These are phyloP conservation scores for Phylloporus sp. DNA, from an alignment of 768 basidiomycete species.

Conservation along the genomic window DNA sequence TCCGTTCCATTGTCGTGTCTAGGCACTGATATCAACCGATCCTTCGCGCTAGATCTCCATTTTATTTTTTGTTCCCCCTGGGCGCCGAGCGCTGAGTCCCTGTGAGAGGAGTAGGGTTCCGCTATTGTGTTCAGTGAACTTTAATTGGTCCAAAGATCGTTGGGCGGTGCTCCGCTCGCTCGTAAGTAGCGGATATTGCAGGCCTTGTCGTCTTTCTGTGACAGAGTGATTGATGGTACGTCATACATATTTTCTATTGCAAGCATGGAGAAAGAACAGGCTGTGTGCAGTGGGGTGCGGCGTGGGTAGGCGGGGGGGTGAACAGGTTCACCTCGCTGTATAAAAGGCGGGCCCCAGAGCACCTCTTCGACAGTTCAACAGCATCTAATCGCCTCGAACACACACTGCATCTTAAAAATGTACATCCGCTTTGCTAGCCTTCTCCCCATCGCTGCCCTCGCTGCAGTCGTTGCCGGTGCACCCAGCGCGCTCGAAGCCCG, in stretches of 20 bases:
- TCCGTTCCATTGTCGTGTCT: neutral
- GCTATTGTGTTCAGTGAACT: neutral
- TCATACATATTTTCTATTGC: neutral
- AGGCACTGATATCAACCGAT: neutral
- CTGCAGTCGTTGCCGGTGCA: constrained; percentile 1
- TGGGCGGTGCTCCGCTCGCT: neutral
- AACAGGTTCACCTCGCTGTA: neutral
- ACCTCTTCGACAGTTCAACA: no score
- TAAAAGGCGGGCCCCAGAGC: neutral
- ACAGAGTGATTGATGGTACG: neutral
- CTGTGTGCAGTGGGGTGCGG: no score
- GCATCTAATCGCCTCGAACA: no score
- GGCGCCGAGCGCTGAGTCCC: neutral
- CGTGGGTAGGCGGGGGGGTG: no score
- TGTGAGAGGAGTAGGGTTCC: neutral
- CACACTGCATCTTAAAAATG: neutral
- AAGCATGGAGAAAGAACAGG: no score
- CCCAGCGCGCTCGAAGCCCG: neutral
- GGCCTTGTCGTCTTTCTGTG: neutral
- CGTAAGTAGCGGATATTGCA: neutral
- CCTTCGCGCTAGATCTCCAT: neutral
- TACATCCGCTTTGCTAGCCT: constrained; percentile 1
- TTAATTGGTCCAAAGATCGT: neutral
- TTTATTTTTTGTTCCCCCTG: neutral
- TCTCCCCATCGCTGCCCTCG: constrained; percentile 11